Percentiles rank a stretch among this genome's conserved stretches.
phyloP scores from a whole-genome alignment of 371 early-diverging fungal species.

The Mucor velutinosus region DNA sequence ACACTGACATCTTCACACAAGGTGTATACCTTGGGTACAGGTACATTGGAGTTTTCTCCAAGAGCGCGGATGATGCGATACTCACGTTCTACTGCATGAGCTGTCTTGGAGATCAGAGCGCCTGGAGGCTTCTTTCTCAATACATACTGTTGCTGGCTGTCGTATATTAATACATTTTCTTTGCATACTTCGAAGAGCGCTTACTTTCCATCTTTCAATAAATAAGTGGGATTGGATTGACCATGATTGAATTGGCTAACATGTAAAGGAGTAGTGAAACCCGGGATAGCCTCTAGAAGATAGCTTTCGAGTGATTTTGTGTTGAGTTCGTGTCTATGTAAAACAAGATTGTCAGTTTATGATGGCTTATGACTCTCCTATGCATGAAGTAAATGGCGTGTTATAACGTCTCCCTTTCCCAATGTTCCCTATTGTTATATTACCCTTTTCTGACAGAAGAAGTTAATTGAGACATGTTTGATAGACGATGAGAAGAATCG shows the following conservation, averaged over 20 bases:
- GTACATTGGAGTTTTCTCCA: constrained; percentile 70
- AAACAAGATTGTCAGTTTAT: not conserved
- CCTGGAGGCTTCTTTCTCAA: constrained; percentile 95
- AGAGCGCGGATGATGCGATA: constrained; percentile 80
- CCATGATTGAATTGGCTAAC: constrained; percentile 86
- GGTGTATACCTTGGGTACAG: constrained; percentile 85
- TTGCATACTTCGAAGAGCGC: not conserved
- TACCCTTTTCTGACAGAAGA: constrained; percentile 38
- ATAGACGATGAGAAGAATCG: constrained; percentile 1
- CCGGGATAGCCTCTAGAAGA: constrained; percentile 48
- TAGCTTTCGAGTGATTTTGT: constrained; percentile 55
- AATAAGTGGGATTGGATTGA: constrained; percentile 91
- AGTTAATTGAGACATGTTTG: constrained; percentile 25
- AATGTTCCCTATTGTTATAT: not conserved
- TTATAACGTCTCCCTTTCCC: not conserved
- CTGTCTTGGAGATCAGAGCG: constrained; percentile 77
- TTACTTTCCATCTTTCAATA: constrained; percentile 69
- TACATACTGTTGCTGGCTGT: constrained; percentile 66
- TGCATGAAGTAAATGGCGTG: not conserved
- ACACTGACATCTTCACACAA: constrained; percentile 80
- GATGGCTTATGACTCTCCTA: not conserved
- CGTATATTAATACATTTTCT: not conserved
- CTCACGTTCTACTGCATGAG: constrained; percentile 94
- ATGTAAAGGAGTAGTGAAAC: constrained; percentile 65
- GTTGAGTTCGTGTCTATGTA: constrained; percentile 66